Conservation (phyloP, 345 rosid genomes). For the Lumnitzera racemosa region DNA sequence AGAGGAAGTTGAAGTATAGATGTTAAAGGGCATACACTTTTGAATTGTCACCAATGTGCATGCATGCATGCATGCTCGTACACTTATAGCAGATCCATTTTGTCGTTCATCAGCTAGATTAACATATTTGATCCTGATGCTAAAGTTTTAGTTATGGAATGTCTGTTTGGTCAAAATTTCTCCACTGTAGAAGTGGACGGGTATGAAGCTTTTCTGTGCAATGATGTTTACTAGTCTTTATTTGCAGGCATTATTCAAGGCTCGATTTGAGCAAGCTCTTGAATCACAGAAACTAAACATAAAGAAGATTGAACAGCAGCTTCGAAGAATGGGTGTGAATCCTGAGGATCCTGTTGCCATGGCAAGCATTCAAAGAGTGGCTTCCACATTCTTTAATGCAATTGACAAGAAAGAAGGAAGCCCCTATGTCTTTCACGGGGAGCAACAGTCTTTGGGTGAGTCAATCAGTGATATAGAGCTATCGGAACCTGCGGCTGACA, state of each 20-base stretch:
- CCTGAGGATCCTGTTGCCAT: constrained; percentile 99
- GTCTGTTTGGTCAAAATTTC: too few species aligned
- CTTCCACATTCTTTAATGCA: constrained; percentile 94
- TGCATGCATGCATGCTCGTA: too few species aligned
- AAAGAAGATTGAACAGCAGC: constrained; percentile 87
- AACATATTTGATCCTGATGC: too few species aligned
- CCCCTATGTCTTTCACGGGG: constrained; percentile 79
- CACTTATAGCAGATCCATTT: too few species aligned
- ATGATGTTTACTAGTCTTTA: constrained; percentile 8
- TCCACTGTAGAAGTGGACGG: too few species aligned
- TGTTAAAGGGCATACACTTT: too few species aligned
- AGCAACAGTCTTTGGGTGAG: constrained; percentile 23
- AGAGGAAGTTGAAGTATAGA: too few species aligned
- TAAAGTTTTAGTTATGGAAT: too few species aligned
- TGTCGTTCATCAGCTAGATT: too few species aligned
- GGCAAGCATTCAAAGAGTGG: constrained; percentile 98
- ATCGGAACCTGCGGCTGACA: constrained; percentile 52
- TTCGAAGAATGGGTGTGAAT: constrained; percentile 73
- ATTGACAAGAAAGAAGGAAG: constrained; percentile 91
- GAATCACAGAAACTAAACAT: constrained; percentile 97
- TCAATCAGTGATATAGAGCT: constrained; percentile 19
- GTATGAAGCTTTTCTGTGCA: too few species aligned
- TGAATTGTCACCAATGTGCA: too few species aligned
- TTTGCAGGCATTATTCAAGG: constrained; percentile 90
- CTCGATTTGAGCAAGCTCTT: constrained; percentile 98